phyloP scores from a whole-genome alignment of 305 asterid species.

The Solanum hybrid region DNA sequence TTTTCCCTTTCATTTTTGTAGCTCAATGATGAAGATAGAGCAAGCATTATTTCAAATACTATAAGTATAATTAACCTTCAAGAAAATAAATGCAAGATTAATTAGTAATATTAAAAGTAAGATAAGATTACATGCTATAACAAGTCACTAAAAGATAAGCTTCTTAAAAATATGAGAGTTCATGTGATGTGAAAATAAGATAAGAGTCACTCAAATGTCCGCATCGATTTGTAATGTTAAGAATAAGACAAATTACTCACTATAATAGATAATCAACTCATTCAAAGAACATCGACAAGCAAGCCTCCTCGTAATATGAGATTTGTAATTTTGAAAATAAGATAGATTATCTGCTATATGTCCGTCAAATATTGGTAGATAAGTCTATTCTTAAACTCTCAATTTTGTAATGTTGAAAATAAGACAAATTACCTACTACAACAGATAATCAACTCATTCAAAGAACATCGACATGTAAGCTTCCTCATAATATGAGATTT shows the following conservation, averaged over 20 bases:
- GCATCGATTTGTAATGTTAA: not conserved
- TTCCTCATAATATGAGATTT: not conserved
- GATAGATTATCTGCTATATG: not conserved
- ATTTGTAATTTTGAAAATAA: not conserved
- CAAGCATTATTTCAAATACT: slow-evolving; percentile 36
- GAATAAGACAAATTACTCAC: not conserved
- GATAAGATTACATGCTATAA: not conserved
- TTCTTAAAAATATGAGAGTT: not conserved
- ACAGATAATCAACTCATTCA: not conserved
- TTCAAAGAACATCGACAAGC: not conserved
- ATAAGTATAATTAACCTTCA: not conserved
- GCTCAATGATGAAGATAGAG: slow-evolving; percentile 42
- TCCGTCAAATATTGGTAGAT: accelerated
- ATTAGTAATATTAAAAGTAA: not conserved
- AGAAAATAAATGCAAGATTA: not conserved
- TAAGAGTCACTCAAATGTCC: not conserved
- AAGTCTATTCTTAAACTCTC: not conserved
- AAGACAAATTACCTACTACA: not conserved
- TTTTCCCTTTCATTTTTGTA: slow-evolving; percentile 24
- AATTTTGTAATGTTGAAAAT: not conserved
- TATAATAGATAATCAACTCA: not conserved
- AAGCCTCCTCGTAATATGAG: not conserved
- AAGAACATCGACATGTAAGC: not conserved
- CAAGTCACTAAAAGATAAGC: not conserved
- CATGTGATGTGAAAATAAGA: not conserved